Conservation (phyloP, 1,284 basidiomycete species). For the Malassezia furfur region DNA sequence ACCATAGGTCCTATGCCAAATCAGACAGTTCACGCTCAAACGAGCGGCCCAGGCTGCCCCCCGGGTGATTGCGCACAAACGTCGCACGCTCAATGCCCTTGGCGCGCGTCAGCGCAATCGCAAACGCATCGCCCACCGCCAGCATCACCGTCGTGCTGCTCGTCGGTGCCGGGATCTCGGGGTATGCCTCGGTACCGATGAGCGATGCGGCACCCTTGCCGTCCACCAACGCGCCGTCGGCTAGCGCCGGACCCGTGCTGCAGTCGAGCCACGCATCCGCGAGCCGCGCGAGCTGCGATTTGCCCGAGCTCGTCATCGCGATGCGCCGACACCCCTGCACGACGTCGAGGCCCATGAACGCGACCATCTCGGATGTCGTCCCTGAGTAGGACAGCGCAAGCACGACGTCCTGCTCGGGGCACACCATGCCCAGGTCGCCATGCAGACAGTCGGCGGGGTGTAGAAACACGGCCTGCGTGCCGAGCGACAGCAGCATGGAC, state of each 20-base stretch:
- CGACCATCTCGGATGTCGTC: conserved; percentile 46
- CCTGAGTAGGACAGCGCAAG: conserved; percentile 45
- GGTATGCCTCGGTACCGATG: conserved; percentile 22
- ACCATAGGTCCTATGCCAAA: neutral
- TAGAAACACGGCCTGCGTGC: conserved; percentile 48
- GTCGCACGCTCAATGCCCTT: conserved; percentile 25
- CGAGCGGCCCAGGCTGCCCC: conserved; percentile 43
- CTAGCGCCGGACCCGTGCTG: conserved; percentile 1
- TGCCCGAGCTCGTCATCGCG: conserved; percentile 43
- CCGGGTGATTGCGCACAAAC: conserved; percentile 48
- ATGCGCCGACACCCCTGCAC: conserved; percentile 43
- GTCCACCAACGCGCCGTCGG: neutral
- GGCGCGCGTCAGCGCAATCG: conserved; percentile 34
- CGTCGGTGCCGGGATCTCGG: conserved; percentile 47
- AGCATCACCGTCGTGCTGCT: conserved; percentile 48
- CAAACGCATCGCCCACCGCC: conserved; percentile 49
- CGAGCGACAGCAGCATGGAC: conserved; percentile 38
- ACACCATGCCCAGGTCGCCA: conserved; percentile 49
- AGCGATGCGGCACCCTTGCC: neutral
- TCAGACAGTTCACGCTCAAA: conserved; percentile 3
- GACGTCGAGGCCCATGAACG: conserved; percentile 44
- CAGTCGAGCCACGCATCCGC: conserved; percentile 47
- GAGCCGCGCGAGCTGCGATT: conserved; percentile 41
- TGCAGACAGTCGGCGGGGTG: conserved; percentile 50
- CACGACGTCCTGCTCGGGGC: conserved; percentile 3